A percentile compares a stretch with the other conserved stretches of the same genome.
Evolutionary conservation across 805 yeast species (phyloP).

Genomic region (Spathaspora gorwiae): DNA sequence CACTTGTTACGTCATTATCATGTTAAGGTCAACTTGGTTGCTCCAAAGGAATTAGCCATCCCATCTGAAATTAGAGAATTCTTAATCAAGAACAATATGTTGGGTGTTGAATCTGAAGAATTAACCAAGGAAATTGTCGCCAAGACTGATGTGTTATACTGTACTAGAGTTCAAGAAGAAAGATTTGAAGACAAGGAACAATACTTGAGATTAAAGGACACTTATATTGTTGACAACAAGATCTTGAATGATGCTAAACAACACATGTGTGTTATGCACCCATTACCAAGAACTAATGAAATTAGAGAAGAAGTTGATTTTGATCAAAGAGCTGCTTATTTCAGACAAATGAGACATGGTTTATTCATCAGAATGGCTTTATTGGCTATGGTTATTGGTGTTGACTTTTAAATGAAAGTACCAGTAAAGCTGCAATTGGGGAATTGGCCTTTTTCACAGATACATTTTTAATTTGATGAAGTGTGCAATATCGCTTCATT

Average conservation of each 20-base stretch:
- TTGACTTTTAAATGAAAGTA: conserved; percentile 52
- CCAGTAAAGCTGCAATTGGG: conserved; percentile 1
- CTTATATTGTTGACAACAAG: conserved; percentile 88
- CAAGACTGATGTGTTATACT: conserved; percentile 90
- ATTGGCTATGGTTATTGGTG: conserved; percentile 96
- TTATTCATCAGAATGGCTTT: conserved; percentile 98
- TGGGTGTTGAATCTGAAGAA: conserved; percentile 66
- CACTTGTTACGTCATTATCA: conserved; percentile 87
- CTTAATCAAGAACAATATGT: conserved; percentile 63
- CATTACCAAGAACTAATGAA: conserved; percentile 95
- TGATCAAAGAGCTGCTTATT: conserved; percentile 98
- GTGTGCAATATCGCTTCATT: not conserved
- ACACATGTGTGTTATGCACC: conserved; percentile 99
- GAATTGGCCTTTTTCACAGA: not conserved
- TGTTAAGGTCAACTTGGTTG: conserved; percentile 85
- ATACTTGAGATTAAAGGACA: conserved; percentile 84
- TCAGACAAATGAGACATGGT: conserved; percentile 99
- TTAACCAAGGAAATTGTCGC: conserved; percentile 83
- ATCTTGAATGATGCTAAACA: conserved; percentile 89
- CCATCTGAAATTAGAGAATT: conserved; percentile 71
- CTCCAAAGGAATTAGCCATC: conserved; percentile 82
- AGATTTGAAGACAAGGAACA: conserved; percentile 74
- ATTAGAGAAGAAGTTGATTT: conserved; percentile 98
- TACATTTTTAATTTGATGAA: not conserved
- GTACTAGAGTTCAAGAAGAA: conserved; percentile 98